These are phyloP conservation scores for Silene noctiflora DNA, from an alignment of 179 eudicot genomes.

Conservation along the genomic window DNA sequence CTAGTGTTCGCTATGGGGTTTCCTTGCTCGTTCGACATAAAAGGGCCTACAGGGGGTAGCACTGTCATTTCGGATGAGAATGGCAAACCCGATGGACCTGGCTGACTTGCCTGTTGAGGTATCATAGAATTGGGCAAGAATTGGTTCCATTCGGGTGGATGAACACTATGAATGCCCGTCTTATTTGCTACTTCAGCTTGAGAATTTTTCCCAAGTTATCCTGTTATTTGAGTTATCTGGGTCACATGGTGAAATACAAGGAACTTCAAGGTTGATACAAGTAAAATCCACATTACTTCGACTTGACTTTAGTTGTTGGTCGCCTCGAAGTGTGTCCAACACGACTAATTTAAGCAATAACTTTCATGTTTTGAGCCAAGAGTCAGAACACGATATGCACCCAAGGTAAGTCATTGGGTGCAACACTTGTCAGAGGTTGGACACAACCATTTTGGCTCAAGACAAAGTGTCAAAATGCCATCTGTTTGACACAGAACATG, in stretches of 20 bases:
- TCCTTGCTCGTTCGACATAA: slow-evolving; percentile 23
- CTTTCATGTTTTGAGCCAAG: too few relatives aligned
- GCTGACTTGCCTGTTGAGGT: slow-evolving; percentile 17
- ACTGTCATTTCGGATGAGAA: slow-evolving; percentile 17
- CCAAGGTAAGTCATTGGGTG: background rate
- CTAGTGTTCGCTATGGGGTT: slow-evolving; percentile 13
- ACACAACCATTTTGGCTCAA: background rate
- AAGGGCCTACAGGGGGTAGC: slow-evolving; percentile 10
- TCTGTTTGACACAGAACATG: background rate
- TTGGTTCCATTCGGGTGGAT: slow-evolving; percentile 1
- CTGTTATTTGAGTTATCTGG: slow-evolving; percentile 25
- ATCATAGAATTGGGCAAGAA: slow-evolving; percentile 18
- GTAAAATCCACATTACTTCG: background rate
- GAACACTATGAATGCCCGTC: slow-evolving; percentile 19
- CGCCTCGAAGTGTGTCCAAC: too few relatives aligned
- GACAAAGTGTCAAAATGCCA: background rate
- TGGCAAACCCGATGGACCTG: slow-evolving; percentile 19
- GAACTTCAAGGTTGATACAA: background rate
- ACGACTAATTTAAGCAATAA: too few relatives aligned
- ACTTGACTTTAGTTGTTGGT: background rate
- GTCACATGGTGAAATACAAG: slow-evolving; percentile 8
- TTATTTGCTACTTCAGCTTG: slow-evolving; percentile 21
- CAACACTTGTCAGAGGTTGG: background rate
- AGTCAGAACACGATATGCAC: background rate
- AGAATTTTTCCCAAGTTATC: slow-evolving; percentile 22